phyloP scores from a whole-genome alignment of 441 rosid genomes.

The Aleurites moluccanus region DNA sequence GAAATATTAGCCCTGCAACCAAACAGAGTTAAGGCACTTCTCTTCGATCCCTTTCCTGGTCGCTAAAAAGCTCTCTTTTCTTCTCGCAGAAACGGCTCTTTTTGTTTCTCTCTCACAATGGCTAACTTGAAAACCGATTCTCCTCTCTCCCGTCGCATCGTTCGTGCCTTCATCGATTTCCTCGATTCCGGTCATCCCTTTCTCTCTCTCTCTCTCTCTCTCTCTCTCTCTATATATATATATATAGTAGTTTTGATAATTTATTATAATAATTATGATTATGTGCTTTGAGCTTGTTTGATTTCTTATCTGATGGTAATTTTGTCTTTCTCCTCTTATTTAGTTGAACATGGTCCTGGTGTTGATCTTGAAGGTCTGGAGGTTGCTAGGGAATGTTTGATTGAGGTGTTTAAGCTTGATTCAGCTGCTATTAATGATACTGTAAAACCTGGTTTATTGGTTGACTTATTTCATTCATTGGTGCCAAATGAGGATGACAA shows the following conservation, averaged over 20 bases:
- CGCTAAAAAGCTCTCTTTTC: not conserved
- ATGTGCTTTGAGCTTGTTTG: not conserved
- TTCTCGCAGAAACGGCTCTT: not conserved
- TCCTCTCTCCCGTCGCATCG: conserved; percentile 68
- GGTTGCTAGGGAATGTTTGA: conserved; percentile 75
- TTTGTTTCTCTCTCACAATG: conserved; percentile 31
- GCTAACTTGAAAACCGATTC: conserved; percentile 57
- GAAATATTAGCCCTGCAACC: not conserved
- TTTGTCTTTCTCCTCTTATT: not conserved
- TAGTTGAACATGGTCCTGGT: conserved; percentile 69
- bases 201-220: conserved; percentile 1
- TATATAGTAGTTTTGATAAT: too few relatives aligned
- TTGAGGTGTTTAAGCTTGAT: conserved; percentile 53
- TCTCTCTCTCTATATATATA: too few relatives aligned
- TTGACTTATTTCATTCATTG: conserved; percentile 51
- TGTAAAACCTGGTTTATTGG: conserved; percentile 46
- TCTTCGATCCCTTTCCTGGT: conserved; percentile 7
- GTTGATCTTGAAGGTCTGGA: conserved; percentile 81
- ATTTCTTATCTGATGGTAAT: conserved; percentile 2
- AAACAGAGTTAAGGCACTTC: not conserved
- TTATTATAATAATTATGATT: not conserved
- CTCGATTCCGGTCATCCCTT: conserved; percentile 56
- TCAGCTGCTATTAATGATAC: conserved; percentile 33
- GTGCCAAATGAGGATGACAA: conserved; percentile 29
- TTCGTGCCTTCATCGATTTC: conserved; percentile 66